A percentile compares a stretch with the other conserved stretches of the same genome.
Conservation (phyloP, 2,329 filamentous ascomycete species). For the Penicillium sp. region DNA sequence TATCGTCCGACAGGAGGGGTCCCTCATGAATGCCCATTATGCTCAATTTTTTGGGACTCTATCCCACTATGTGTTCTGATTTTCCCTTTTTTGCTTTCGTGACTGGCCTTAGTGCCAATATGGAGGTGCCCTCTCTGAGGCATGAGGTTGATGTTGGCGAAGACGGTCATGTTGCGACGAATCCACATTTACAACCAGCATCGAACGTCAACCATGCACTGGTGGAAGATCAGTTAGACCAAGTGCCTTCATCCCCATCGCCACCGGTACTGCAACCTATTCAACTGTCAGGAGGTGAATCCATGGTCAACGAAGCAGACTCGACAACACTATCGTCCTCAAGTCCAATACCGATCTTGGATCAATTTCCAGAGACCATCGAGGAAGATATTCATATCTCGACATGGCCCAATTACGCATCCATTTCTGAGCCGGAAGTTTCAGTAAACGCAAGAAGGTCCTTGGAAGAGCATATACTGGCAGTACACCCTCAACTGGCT, state of each 20-base stretch:
- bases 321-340: not conserved
- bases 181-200: not conserved
- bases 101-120: slow-evolving; percentile 1
- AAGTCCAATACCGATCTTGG: not conserved
- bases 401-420: not conserved
- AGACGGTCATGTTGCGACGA: not conserved
- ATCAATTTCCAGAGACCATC: not conserved
- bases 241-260: slow-evolving; percentile 5
- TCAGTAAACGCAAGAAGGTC: not conserved
- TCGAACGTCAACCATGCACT: not conserved
- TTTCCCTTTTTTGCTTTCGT: not conserved
- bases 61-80: slow-evolving; percentile 4
- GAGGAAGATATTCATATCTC: not conserved
- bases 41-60: not conserved
- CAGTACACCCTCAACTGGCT: slow-evolving; percentile 2
- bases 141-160: not conserved
- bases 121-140: not conserved
- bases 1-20: slow-evolving; percentile 1
- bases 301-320: not conserved
- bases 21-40: not conserved
- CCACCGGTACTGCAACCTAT: slow-evolving; percentile 5
- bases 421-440: not conserved
- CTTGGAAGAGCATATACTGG: not conserved
- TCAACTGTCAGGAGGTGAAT: not conserved
- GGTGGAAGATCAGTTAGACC: not conserved